Base-by-base conservation (phyloP, 306 rosid species). In the Echinosophora koreensis region DNA sequence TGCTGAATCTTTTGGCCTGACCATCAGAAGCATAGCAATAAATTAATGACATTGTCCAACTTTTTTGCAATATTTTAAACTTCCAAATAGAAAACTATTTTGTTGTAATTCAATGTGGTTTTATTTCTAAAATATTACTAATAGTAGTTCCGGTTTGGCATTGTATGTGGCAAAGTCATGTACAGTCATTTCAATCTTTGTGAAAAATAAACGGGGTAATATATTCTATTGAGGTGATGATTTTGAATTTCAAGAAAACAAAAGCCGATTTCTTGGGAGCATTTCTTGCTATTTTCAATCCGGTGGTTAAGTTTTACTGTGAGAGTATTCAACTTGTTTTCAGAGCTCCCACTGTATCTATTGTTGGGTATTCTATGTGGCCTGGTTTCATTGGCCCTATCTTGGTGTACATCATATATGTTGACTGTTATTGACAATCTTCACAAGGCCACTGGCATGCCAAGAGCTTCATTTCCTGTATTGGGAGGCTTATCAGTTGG, bases 271-370 rank as follows among this genome's bases (percentile, higher is more conserved):
- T 38, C 30, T 44, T 71, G 27, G 55, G 61, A 68, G 39, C 9
- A 66, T 28, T 73, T 71, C 56, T 80, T 74, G 37, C 79, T 66
- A 14, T 70, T 66, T 69, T 41, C 70, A 79, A 51, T 81, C 72
- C 72, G 69, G 66, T 82, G 66, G 71, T 37, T 59, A 77, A 46
- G 82, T 39, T 63, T 80, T 37, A 41, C 46, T 74, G 35, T 78
- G 66, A 82, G 76, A 74, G 71, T 88, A 60, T 87, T 87, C 73
- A 49, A 76, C 82, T 81, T 84, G 54, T 69, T 89, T 89, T 86
- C 96, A 92, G 98, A 95, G 89, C 97, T 95, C 59, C 97, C 98
- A n/a, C 86, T 95, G 42, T 95, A 95, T 85, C 89, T 90, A n/a
- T 81, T 95, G 86, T 83, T 92, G 83, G 98, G 98, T 66, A 60